These are phyloP conservation scores for Botrytis hyacinthi DNA, from an alignment of 2,329 filamentous ascomycete species.

Conservation along the genomic window DNA sequence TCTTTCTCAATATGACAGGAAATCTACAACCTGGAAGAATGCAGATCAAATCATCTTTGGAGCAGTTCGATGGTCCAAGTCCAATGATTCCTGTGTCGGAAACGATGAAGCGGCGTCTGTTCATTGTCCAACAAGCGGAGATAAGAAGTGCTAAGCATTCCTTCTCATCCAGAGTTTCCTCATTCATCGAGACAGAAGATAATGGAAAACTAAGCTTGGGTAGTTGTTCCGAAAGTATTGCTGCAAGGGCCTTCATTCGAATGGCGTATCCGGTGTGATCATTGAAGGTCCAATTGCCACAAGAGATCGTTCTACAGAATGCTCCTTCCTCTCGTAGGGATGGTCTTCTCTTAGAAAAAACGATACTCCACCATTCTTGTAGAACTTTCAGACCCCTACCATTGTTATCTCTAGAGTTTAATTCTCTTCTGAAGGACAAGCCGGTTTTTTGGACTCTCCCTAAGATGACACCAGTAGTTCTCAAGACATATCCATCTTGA, in stretches of 20 bases:
- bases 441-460: conserved; percentile 28
- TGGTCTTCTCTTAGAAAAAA: conserved; percentile 21
- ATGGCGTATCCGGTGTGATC: conserved; percentile 23
- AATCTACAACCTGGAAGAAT: conserved; percentile 34
- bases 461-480: conserved; percentile 27
- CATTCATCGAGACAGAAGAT: background rate
- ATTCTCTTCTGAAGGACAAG: conserved; percentile 24
- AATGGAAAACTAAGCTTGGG: conserved; percentile 10
- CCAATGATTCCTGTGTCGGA: conserved; percentile 23
- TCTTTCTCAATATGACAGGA: conserved; percentile 31
- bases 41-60: conserved; percentile 30
- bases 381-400: conserved; percentile 25
- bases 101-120: conserved; percentile 29
- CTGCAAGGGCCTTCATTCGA: conserved; percentile 29
- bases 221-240: conserved; percentile 7
- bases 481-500: conserved; percentile 26
- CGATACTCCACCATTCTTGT: conserved; percentile 34
- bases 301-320: conserved; percentile 31
- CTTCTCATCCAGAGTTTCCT: conserved; percentile 16
- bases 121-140: conserved; percentile 30
- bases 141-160: conserved; percentile 28
- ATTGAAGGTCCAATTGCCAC: conserved; percentile 30
- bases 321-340: conserved; percentile 23
- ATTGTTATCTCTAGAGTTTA: conserved; percentile 25
- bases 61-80: conserved; percentile 27